phyloP scores from a whole-genome alignment of 768 basidiomycete genomes.

The Leccinum boreale region DNA sequence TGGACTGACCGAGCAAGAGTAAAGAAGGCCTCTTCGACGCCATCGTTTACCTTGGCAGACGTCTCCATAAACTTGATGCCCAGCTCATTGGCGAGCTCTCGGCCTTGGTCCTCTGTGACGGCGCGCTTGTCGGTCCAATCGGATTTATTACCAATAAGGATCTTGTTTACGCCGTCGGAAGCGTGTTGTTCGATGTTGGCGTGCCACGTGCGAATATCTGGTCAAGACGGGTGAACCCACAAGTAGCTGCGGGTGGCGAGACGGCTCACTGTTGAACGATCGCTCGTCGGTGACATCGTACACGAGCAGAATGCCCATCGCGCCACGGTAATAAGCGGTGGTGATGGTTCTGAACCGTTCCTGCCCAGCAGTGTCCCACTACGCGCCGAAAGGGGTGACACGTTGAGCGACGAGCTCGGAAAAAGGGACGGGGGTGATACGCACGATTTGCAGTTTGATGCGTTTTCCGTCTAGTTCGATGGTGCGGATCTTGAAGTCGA shows the following conservation, averaged over 20 bases:
- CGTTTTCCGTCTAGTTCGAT: constrained; percentile 98
- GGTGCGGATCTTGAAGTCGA: constrained; percentile 99
- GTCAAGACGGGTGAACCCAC: constrained; percentile 2
- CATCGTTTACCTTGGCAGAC: constrained; percentile 94
- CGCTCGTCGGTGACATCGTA: constrained; percentile 96
- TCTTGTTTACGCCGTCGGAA: constrained; percentile 98
- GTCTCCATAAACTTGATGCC: constrained; percentile 99
- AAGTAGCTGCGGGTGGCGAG: constrained; percentile 12
- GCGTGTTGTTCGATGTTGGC: constrained; percentile 98
- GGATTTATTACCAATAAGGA: constrained; percentile 97
- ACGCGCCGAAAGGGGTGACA: constrained; percentile 1
- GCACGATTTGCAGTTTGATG: constrained; percentile 97
- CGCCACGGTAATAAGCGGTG: constrained; percentile 98
- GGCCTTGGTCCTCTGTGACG: constrained; percentile 89
- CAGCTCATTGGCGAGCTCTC: constrained; percentile 87
- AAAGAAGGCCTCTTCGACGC: constrained; percentile 99
- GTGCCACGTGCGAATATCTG: constrained; percentile 99
- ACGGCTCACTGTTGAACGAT: constrained; percentile 87
- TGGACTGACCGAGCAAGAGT: constrained; percentile 81
- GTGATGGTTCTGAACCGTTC: constrained; percentile 99
- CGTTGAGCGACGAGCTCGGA: background rate
- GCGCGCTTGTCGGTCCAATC: constrained; percentile 97
- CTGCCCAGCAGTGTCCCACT: constrained; percentile 99
- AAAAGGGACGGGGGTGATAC: constrained; percentile 29
- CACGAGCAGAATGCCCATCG: constrained; percentile 98